Percentiles rank a stretch among this genome's conserved stretches.
phyloP scores from a whole-genome alignment of 2,329 filamentous ascomycete genomes.

The Thelonectria blattea region DNA sequence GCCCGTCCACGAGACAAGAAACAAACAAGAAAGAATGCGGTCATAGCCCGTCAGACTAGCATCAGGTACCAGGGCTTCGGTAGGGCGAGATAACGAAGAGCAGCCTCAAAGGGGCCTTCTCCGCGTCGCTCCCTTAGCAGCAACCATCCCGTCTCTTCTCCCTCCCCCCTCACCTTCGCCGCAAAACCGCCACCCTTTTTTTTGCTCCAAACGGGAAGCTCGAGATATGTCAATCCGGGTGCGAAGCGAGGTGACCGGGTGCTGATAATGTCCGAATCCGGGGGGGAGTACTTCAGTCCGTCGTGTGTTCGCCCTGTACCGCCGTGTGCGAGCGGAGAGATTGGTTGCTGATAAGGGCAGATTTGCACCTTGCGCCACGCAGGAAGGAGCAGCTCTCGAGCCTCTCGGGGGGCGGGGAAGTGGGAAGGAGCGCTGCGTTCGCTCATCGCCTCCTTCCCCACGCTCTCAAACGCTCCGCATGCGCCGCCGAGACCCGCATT shows the following conservation, averaged over 20 bases:
- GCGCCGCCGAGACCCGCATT: constrained; percentile 16
- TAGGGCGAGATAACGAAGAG: constrained; percentile 28
- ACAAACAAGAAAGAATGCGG: constrained; percentile 6
- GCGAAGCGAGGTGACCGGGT: constrained; percentile 5
- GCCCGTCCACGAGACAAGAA: constrained; percentile 8
- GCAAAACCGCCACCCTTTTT: constrained; percentile 22
- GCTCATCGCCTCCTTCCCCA: constrained; percentile 26
- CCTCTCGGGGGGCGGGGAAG: constrained; percentile 26
- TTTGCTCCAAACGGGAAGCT: constrained; percentile 20
- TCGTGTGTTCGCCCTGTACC: background rate
- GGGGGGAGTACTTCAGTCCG: no score
- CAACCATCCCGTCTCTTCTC: constrained; percentile 17
- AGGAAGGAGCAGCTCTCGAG: constrained; percentile 10
- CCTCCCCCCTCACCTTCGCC: background rate
- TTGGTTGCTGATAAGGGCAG: constrained; percentile 37
- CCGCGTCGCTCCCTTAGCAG: constrained; percentile 29
- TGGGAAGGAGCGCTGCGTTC: constrained; percentile 17
- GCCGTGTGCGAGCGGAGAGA: constrained; percentile 8
- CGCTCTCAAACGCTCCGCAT: constrained; percentile 17
- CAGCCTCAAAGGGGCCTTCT: constrained; percentile 21
- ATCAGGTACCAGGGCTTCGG: background rate
- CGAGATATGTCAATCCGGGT: constrained; percentile 23
- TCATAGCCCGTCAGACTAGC: background rate
- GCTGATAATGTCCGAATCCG: background rate
- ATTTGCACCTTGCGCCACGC: constrained; percentile 28